Evolutionary conservation across 23 red algal species (phyloP).

Genomic region (Gracilaria gracilis): DNA sequence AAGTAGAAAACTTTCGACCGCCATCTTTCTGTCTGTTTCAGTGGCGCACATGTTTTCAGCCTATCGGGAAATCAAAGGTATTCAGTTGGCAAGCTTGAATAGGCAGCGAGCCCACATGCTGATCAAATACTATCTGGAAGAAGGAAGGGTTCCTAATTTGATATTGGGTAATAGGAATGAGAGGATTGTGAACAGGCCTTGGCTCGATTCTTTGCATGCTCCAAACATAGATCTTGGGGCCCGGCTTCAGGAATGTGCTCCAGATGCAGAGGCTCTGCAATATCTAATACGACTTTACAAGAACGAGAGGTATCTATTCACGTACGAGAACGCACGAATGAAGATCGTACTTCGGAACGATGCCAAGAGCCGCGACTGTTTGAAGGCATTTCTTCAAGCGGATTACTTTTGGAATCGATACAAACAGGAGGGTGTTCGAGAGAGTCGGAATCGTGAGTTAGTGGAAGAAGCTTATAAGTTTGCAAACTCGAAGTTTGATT

Average conservation of each 20-base stretch:
- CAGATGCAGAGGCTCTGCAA: conserved; percentile 88
- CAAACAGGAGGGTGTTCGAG: conserved; percentile 67
- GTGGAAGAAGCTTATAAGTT: conserved; percentile 84
- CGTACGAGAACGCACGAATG: conserved; percentile 81
- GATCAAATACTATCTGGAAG: conserved; percentile 85
- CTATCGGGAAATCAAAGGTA: conserved; percentile 90
- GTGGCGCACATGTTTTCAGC: conserved; percentile 82
- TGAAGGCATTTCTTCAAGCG: conserved; percentile 94
- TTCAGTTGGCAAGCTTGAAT: conserved; percentile 95
- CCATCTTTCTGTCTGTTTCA: conserved; percentile 81
- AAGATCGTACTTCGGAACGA: conserved; percentile 90
- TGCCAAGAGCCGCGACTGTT: conserved; percentile 79
- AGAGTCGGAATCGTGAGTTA: conserved; percentile 77
- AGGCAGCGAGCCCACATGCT: conserved; percentile 92
- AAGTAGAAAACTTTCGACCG: conserved; percentile 43
- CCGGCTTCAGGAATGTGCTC: conserved; percentile 81
- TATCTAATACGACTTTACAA: conserved; percentile 84
- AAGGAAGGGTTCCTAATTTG: conserved; percentile 77
- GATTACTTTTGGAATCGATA: conserved; percentile 93
- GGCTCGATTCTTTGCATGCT: conserved; percentile 94
- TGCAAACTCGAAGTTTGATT: conserved; percentile 76
- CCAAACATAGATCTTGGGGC: conserved; percentile 92
- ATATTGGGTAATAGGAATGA: conserved; percentile 82
- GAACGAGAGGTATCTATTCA: conserved; percentile 85
- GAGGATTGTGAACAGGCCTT: conserved; percentile 84